A percentile compares a stretch with the other conserved stretches of the same genome.
phyloP scores from a whole-genome alignment of 2,329 filamentous ascomycete genomes.

The Aphanoascus verrucosus region DNA sequence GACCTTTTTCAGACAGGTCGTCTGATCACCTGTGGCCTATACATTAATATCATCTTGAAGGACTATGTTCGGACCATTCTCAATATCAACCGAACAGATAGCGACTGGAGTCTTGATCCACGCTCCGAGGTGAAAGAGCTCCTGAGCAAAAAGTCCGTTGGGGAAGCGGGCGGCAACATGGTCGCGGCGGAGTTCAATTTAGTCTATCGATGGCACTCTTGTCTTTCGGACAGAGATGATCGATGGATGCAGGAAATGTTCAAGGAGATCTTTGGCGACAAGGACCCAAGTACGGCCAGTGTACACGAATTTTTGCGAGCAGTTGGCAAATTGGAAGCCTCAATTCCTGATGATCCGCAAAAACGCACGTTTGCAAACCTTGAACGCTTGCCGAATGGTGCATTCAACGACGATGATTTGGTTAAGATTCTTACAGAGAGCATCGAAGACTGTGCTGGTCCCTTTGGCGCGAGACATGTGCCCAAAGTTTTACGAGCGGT shows the following conservation, averaged over 20 bases:
- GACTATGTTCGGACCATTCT: conserved; percentile 26
- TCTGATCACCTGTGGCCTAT: conserved; percentile 25
- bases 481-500: conserved; percentile 61
- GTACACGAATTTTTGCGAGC: conserved; percentile 32
- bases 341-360: conserved; percentile 49
- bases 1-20: conserved; percentile 29
- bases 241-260: conserved; percentile 60
- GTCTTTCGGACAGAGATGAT: conserved; percentile 57
- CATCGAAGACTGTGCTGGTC: conserved; percentile 59
- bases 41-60: conserved; percentile 29
- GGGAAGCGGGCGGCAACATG: conserved; percentile 40
- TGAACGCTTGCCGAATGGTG: conserved; percentile 48
- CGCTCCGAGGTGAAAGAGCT: conserved; percentile 26
- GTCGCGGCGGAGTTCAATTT: conserved; percentile 45
- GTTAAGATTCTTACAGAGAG: conserved; percentile 52
- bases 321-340: conserved; percentile 47
- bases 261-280: conserved; percentile 20
- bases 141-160: conserved; percentile 22
- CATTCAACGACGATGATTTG: conserved; percentile 58
- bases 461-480: conserved; percentile 60
- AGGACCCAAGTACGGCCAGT: conserved; percentile 20
- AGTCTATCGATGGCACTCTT: conserved; percentile 50
- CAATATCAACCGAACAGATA: conserved; percentile 32
- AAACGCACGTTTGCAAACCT: conserved; percentile 53
- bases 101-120: conserved; percentile 37